Conservation (phyloP, 2,329 filamentous ascomycete species). For the Dothistroma septosporum region DNA sequence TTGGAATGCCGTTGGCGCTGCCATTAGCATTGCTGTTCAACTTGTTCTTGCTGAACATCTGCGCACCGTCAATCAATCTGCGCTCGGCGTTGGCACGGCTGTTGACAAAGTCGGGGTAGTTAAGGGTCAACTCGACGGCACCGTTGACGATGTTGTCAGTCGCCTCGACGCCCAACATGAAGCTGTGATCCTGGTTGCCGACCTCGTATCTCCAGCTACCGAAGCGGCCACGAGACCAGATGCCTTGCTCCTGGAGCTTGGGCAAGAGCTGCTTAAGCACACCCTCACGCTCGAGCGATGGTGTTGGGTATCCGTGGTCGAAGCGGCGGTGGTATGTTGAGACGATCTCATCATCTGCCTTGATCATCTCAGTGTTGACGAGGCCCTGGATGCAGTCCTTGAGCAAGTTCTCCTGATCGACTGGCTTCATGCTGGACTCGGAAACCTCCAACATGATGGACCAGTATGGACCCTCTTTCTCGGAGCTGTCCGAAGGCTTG, state of each 20-base stretch:
- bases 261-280: slow-evolving; percentile 89
- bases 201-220: slow-evolving; percentile 98
- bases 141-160: slow-evolving; percentile 87
- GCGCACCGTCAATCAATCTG: slow-evolving; percentile 58
- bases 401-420: slow-evolving; percentile 78
- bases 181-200: slow-evolving; percentile 95
- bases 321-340: slow-evolving; percentile 98
- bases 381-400: slow-evolving; percentile 92
- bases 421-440: slow-evolving; percentile 91
- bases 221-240: slow-evolving; percentile 93
- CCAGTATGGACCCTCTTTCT: slow-evolving; percentile 94
- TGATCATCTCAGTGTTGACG: slow-evolving; percentile 96
- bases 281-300: slow-evolving; percentile 88
- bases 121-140: slow-evolving; percentile 84
- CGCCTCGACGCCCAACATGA: slow-evolving; percentile 94
- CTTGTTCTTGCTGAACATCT: slow-evolving; percentile 49
- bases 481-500: slow-evolving; percentile 66
- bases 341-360: slow-evolving; percentile 86
- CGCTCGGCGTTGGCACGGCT: slow-evolving; percentile 63
- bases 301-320: slow-evolving; percentile 97
- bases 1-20: slow-evolving; percentile 10
- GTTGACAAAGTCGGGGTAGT: slow-evolving; percentile 97
- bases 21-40: slow-evolving; percentile 11
- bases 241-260: slow-evolving; percentile 84
- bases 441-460: slow-evolving; percentile 99